These are phyloP conservation scores for Cyberlindnera euphorbiae DNA, from an alignment of 805 yeast species.

Conservation along the genomic window DNA sequence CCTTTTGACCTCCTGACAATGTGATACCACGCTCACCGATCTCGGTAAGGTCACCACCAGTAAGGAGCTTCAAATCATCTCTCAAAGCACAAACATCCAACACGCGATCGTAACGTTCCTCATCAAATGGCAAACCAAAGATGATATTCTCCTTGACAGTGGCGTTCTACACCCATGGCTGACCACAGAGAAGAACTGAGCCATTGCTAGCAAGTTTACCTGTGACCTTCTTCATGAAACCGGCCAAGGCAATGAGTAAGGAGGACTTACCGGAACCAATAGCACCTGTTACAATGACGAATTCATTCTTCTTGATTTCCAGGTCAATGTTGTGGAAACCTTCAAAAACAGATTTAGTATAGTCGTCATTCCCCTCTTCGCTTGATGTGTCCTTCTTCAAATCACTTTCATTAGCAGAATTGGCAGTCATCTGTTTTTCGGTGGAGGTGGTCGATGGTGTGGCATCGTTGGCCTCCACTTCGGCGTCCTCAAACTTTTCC, in stretches of 20 bases:
- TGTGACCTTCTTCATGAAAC: slow-evolving; percentile 49
- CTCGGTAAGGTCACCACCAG: slow-evolving; percentile 66
- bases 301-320: slow-evolving; percentile 52
- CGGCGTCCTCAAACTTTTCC: slow-evolving; percentile 45
- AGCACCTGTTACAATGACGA: slow-evolving; percentile 68
- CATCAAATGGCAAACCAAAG: slow-evolving; percentile 52
- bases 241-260: slow-evolving; percentile 59
- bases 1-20: slow-evolving; percentile 76
- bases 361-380: slow-evolving; percentile 10
- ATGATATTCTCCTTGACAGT: slow-evolving; percentile 63
- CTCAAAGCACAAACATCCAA: slow-evolving; percentile 55
- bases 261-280: slow-evolving; percentile 80
- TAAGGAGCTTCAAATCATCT: slow-evolving; percentile 53
- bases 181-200: slow-evolving; percentile 40
- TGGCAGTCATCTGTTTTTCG: slow-evolving; percentile 13
- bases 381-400: slow-evolving; percentile 14
- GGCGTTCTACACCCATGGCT: slow-evolving; percentile 75
- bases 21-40: slow-evolving; percentile 78
- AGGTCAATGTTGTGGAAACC: slow-evolving; percentile 14
- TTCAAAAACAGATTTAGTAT: slow-evolving; percentile 9
- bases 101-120: slow-evolving; percentile 44
- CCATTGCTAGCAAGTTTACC: slow-evolving; percentile 53
- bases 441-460: background rate
- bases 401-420: slow-evolving; percentile 4
- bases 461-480: slow-evolving; percentile 19